These are phyloP conservation scores for Boletales sp. DNA, from an alignment of 768 basidiomycete species.

Conservation along the genomic window DNA sequence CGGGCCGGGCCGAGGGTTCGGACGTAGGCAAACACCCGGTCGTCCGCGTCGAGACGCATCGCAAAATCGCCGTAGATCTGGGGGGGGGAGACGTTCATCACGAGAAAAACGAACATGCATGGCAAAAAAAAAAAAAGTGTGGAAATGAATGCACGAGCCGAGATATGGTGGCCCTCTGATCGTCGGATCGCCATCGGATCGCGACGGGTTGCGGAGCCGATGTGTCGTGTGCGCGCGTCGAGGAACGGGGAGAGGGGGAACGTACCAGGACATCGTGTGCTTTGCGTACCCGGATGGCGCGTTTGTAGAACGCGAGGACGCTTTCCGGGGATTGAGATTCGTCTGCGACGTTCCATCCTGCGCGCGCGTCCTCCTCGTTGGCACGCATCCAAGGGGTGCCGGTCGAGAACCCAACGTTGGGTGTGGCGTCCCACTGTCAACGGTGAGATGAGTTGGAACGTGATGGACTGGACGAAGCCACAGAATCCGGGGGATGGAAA, in stretches of 20 bases:
- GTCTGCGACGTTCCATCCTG: constrained; percentile 47
- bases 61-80: constrained; percentile 55
- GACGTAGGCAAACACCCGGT: constrained; percentile 53
- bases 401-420: constrained; percentile 62
- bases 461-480: too few species aligned
- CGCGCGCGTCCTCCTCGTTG: constrained; percentile 56
- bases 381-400: constrained; percentile 73
- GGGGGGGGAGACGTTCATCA: too few species aligned
- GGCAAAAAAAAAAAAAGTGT: too few species aligned
- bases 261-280: constrained; percentile 51
- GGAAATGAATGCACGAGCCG: too few species aligned
- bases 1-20: constrained; percentile 34
- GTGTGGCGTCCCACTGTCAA: constrained; percentile 50
- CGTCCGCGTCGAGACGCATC: constrained; percentile 43
- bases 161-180: too few species aligned
- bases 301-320: constrained; percentile 60
- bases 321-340: constrained; percentile 16
- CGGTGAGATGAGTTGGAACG: too few species aligned
- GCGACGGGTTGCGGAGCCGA: too few species aligned
- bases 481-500: too few species aligned
- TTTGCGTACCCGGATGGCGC: constrained; percentile 51
- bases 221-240: too few species aligned
- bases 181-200: too few species aligned
- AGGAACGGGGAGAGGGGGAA: background rate
- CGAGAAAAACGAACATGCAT: too few species aligned